Evolutionary conservation across 148 eudicot species (phyloP).

Genomic region (Cornus florida): DNA sequence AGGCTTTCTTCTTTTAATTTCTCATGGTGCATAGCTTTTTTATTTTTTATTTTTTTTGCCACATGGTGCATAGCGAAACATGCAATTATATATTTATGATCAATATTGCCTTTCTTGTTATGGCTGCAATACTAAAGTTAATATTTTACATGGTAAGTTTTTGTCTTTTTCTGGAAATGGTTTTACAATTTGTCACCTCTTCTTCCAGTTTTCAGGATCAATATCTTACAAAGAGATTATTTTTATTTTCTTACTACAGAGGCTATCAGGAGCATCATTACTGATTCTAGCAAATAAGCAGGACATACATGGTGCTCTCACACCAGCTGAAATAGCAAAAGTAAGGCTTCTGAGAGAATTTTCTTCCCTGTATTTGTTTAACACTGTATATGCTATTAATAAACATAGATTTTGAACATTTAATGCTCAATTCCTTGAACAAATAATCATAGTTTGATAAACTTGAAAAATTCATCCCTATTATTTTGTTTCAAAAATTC

Average conservation of each 20-base stretch:
- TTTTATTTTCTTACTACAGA: conserved; percentile 37
- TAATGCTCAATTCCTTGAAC: neutral
- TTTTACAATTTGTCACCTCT: too few species aligned
- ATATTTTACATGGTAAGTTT: too few species aligned
- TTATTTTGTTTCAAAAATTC: too few species aligned
- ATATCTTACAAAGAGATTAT: neutral
- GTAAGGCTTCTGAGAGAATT: conserved; percentile 34
- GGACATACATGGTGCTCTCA: conserved; percentile 93
- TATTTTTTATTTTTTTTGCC: too few species aligned
- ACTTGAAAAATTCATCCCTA: neutral
- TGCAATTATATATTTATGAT: neutral
- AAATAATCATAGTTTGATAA: too few species aligned
- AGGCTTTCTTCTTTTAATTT: too few species aligned
- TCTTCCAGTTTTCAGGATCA: neutral
- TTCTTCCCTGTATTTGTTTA: neutral
- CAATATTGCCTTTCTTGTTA: too few species aligned
- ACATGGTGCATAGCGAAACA: neutral
- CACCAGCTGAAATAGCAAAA: conserved; percentile 81
- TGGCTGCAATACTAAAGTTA: too few species aligned
- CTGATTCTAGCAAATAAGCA: conserved; percentile 93
- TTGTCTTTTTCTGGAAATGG: too few species aligned
- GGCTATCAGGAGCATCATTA: conserved; percentile 88
- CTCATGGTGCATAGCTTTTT: too few species aligned
- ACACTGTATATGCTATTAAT: neutral
- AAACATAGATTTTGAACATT: neutral